phyloP scores from a whole-genome alignment of 2,329 filamentous ascomycete genomes.

The Penicillium janthinellum region DNA sequence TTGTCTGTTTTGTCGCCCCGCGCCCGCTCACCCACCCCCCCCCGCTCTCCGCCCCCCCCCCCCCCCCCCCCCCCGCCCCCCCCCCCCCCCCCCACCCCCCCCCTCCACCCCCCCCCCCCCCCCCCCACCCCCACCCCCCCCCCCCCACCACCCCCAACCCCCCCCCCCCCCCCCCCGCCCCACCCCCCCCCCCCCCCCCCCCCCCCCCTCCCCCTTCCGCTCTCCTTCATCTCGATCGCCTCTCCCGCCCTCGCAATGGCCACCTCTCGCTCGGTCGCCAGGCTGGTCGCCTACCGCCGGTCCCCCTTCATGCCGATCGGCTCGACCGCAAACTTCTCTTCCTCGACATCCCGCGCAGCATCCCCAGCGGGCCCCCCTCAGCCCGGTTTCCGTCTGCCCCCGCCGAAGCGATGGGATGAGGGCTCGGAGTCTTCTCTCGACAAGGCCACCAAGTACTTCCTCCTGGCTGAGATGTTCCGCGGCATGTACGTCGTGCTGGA shows the following conservation, averaged over 20 bases:
- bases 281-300: constrained; percentile 47
- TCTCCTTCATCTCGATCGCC: constrained; percentile 24
- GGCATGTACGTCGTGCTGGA: constrained; percentile 98
- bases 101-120: too few relatives aligned
- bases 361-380: constrained; percentile 77
- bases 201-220: constrained; percentile 16
- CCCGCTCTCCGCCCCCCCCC: too few relatives aligned
- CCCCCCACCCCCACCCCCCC: too few relatives aligned
- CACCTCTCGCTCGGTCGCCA: constrained; percentile 47
- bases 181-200: too few relatives aligned
- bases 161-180: too few relatives aligned
- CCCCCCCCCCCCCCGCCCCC: too few relatives aligned
- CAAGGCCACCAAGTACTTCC: constrained; percentile 88
- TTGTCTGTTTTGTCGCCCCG: too few relatives aligned
- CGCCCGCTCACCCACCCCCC: too few relatives aligned
- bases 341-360: constrained; percentile 61
- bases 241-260: constrained; percentile 39
- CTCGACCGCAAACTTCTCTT: constrained; percentile 63
- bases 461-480: constrained; percentile 91
- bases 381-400: constrained; percentile 75
- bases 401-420: constrained; percentile 77
- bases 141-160: too few relatives aligned
- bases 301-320: constrained; percentile 40
- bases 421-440: constrained; percentile 75
- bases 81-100: too few relatives aligned